Evolutionary conservation across 2,329 filamentous ascomycete genomes (phyloP), one percentile per base, ranked within the genome.

Genomic region (Seiridium unicorne): DNA sequence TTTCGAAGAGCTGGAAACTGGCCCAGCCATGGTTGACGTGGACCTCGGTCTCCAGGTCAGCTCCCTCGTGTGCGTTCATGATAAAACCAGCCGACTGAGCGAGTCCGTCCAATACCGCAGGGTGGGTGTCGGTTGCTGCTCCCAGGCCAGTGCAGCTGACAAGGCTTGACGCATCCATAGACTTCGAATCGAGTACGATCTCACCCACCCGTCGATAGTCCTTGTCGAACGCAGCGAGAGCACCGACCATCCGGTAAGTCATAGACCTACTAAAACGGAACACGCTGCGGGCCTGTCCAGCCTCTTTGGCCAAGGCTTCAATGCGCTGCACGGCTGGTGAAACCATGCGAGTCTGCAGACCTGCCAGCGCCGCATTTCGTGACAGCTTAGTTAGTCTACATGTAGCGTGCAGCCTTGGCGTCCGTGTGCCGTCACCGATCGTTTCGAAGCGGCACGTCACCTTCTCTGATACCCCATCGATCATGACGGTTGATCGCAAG

Each of bases 221-320:
- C 13, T 62, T 55, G 46, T 71, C 63, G 59, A 71, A 73, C 3
- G 59, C 53, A 3, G 69, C 71, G 8, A 73, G 60, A 3, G 68
- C 63, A 1, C 68, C 58, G 47, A 73, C 67, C 8, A 61, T 51
- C 2, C 65, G 61, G 58, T 73, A 73, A 1, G 61, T 64, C 67
- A 71, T 70, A 18, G 83, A 79, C 11, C 82, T 80, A 62, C 84
- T 82, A 62, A 86, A 70, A 6, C 65, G 62, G 9, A 60, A 26
- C 18, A 26, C 18, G 18, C 18, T 26, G 18, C 18, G 18, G 18
- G 18, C 18, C 60, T 13, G 65, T 64, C 3, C 18, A 44, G 3
- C 60, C 65, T 2, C 18, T 26, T 26, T 26, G 18, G 18, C 18
- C 18, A 26, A 26, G 18, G 18, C 18, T 26, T 26, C 18, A 26